Base-by-base conservation (phyloP, 2,329 filamentous ascomycete genomes). In the Fusarium subglutinans region DNA sequence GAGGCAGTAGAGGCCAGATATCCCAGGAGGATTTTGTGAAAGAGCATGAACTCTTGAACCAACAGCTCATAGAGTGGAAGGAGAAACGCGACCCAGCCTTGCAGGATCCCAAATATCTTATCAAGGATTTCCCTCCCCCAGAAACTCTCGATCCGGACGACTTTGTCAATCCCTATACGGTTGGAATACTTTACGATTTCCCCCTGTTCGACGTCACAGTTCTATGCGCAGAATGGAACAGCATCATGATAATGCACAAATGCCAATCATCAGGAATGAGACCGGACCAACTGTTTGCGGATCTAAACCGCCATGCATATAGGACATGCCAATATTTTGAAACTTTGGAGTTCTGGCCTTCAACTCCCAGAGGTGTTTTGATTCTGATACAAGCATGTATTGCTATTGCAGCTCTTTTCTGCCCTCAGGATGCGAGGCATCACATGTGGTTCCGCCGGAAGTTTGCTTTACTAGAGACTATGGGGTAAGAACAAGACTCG, bases 401-500 rank as follows among this genome's bases (percentile, higher is more conserved):
- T 41, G 92, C 91, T 2, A 92, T 98, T 66, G 90, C 93, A 5
- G 88, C 90, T 17, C 85, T 98, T 58, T 96, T 96, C 79, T 83
- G 98, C n/a, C 94, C 93, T 1, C 91, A 90, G 72, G 93, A 97
- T 69, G 79, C 85, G 33, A 90, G 87, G 73, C 91, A 97, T 79
- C 89, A 90, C 15, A 90, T 91, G 86, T 98, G 95, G 95, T 88
- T 92, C 72, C 90, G 94, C 69, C 88, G 89, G 76, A 96, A 93
- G 81, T 91, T 97, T 81, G 94, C 94, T 24, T 84, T 89, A 60
- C 87, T 97, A 51, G 96, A 98, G 82, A 87, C 88, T 68, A 85
- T 91, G 79, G 95, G 95, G 94, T 97, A 85, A 84, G 91, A 54
- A 20, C 53, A 56, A 15, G 28, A 44, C 43, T 17, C 26, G 53